A percentile compares a stretch with the other conserved stretches of the same genome.
Evolutionary conservation across 73 alveolate species (phyloP).

Genomic region (Tetrahymena malaccensis): DNA sequence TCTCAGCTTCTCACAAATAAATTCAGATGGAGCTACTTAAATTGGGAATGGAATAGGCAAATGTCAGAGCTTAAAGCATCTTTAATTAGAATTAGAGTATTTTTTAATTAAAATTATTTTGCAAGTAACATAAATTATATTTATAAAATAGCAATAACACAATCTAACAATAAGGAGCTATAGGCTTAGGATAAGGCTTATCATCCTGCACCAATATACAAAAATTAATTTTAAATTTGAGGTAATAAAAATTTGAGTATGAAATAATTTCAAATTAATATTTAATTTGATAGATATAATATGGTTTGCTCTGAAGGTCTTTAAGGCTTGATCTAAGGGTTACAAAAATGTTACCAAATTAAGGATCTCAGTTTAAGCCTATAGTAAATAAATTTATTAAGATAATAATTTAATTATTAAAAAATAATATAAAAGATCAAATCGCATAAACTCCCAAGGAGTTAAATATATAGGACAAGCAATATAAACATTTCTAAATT

Average conservation of each 20-base stretch:
- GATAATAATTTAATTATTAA: background rate
- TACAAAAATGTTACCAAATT: background rate
- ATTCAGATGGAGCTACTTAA: background rate
- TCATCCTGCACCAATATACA: background rate
- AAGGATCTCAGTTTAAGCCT: background rate
- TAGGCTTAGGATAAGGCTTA: background rate
- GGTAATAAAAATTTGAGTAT: background rate
- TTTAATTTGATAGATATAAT: background rate
- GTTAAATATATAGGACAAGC: background rate
- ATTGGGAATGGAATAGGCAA: background rate
- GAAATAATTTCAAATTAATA: background rate
- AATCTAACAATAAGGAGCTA: background rate
- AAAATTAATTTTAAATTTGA: background rate
- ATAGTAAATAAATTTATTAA: background rate
- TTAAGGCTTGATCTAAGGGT: background rate
- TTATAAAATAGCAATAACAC: background rate
- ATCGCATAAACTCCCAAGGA: background rate
- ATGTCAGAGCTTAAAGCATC: background rate
- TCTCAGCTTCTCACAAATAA: background rate
- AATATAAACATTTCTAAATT: background rate
- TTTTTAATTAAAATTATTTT: background rate
- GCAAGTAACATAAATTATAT: background rate
- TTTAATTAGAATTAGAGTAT: background rate
- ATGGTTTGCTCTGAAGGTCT: background rate
- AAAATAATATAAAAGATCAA: background rate